Evolutionary conservation across 352 stramenopile genomes (phyloP), one percentile per base, ranked within the genome.

Genomic region (Globisporangium solare): DNA sequence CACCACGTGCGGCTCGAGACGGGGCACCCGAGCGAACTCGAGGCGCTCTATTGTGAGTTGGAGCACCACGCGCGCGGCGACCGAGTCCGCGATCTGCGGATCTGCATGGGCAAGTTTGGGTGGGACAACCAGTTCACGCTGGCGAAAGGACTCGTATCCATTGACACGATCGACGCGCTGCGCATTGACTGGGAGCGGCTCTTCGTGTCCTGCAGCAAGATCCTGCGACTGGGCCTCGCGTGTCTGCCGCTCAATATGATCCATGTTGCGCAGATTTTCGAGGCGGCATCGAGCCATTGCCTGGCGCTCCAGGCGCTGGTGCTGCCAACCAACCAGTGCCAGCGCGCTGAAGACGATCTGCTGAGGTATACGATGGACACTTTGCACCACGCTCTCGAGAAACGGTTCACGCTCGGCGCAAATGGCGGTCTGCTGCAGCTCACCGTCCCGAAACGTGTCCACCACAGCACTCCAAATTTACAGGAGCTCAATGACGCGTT

Each of bases 351-450:
- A 37, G 54, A 60, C 31, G 50, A 47, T 10, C 22, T 55, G 50
- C 54, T 46, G 11, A 13, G 5, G 7, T 37, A 24, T 10, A 40
- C 47, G 11, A 53, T 70, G 37, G 13, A 17, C 1, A 43, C 39
- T 3, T 22, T 71, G 8, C 66, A 68, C 37, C 17, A 21, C 6
- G 55, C 64, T 5, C 56, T 71, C 0, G 37, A 54, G 32, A 42
- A 31, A n/a, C 68, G 64, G 64, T 45, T 22, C 41, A 40, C 39
- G 2, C 39, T 42, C 3, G 49, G 48, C 8, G n/a, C 49, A 6
- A 58, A 52, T 11, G 22, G 24, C 13, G 64, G 64, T 0, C 61
- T 71, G 5, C 18, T 50, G 3, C 64, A 71, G 57, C 64, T 71
- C 42, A 61, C 60, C 22, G 31, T 71, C 14, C 64, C 60, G 11